A percentile compares a stretch with the other conserved stretches of the same genome.
Evolutionary conservation across 306 rosid genomes (phyloP).

Genomic region (Leucaena leucocephala): DNA sequence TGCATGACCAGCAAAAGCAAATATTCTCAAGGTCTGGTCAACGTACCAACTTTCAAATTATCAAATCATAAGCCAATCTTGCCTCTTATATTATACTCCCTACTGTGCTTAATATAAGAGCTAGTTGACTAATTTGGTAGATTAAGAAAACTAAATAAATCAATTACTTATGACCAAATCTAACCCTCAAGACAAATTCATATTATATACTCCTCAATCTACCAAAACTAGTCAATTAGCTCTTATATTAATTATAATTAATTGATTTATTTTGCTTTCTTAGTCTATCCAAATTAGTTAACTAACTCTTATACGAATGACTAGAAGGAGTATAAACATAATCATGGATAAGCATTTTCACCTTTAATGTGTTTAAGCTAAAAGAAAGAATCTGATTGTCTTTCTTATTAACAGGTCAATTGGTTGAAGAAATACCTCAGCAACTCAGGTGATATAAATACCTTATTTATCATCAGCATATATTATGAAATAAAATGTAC

Average conservation of each 20-base stretch:
- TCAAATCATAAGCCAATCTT: constrained; percentile 20
- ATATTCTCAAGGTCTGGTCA: constrained; percentile 14
- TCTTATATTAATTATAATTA: too few species aligned
- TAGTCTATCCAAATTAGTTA: too few species aligned
- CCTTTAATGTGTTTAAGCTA: neutral
- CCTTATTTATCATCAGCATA: constrained; percentile 8
- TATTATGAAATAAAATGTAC: neutral
- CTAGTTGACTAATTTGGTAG: too few species aligned
- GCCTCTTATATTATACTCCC: neutral
- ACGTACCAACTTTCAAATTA: constrained; percentile 11
- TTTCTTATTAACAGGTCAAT: constrained; percentile 3
- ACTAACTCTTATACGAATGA: too few species aligned
- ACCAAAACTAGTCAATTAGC: too few species aligned
- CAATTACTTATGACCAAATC: too few species aligned
- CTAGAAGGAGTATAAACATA: neutral
- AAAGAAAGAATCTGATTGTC: neutral
- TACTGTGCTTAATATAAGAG: too few species aligned
- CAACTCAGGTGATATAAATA: constrained; percentile 1
- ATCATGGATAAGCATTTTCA: neutral
- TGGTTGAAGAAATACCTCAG: neutral
- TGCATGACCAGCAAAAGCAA: constrained; percentile 52
- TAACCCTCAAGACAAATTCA: too few species aligned
- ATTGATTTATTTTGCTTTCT: too few species aligned
- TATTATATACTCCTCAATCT: too few species aligned
- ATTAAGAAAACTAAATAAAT: too few species aligned